These are phyloP conservation scores for Cinnamomum chago DNA, from an alignment of 164 flowering plant genomes.

Conservation along the genomic window DNA sequence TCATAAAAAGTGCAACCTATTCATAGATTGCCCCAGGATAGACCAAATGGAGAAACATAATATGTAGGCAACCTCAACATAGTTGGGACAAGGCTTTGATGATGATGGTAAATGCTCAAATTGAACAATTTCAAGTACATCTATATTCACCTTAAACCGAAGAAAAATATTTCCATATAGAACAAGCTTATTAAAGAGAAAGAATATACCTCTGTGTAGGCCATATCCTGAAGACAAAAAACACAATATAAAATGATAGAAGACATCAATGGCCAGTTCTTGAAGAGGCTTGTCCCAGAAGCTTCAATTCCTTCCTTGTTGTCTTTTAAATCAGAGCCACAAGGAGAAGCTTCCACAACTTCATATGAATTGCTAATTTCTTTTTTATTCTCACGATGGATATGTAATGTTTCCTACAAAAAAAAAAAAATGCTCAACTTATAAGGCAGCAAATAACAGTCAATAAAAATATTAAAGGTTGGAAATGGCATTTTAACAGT, in stretches of 20 bases:
- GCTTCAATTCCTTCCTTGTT: constrained; percentile 11
- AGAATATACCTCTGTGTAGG: constrained; percentile 63
- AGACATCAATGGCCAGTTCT: constrained; percentile 90
- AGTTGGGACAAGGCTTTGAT: too few species aligned
- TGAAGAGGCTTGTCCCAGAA: constrained; percentile 40
- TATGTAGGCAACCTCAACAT: too few species aligned
- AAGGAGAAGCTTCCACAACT: constrained; percentile 35
- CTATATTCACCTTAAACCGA: too few species aligned
- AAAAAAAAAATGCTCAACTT: constrained; percentile 1
- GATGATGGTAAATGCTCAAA: too few species aligned
- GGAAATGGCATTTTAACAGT: too few species aligned
- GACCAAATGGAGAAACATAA: too few species aligned
- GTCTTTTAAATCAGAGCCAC: constrained; percentile 16
- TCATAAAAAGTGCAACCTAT: too few species aligned
- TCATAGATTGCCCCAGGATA: too few species aligned
- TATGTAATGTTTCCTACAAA: constrained; percentile 77
- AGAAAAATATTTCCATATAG: background rate
- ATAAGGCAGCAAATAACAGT: too few species aligned
- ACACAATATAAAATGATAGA: constrained; percentile 70
- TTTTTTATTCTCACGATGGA: constrained; percentile 24
- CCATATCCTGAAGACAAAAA: constrained; percentile 87
- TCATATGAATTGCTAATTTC: constrained; percentile 19
- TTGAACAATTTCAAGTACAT: too few species aligned
- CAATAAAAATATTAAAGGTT: too few species aligned
- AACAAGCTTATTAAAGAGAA: background rate